A percentile compares a stretch with the other conserved stretches of the same genome.
phyloP scores from a whole-genome alignment of 179 eudicot species.

The Silene noctiflora region DNA sequence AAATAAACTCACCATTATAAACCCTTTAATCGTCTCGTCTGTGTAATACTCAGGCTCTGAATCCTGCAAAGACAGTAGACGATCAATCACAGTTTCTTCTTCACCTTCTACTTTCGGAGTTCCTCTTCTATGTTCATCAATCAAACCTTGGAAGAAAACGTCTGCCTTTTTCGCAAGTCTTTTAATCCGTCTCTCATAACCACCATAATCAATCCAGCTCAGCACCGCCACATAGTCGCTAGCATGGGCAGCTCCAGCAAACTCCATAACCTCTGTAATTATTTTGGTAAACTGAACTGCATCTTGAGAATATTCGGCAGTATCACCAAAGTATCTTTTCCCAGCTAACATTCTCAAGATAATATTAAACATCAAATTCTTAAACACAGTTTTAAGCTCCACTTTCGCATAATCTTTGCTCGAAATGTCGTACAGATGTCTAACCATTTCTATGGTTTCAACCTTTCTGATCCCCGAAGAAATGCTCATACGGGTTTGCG shows the following conservation, averaged over 20 bases:
- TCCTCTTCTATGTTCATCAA: slow-evolving; percentile 32
- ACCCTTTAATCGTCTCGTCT: slow-evolving; percentile 50
- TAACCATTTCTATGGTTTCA: slow-evolving; percentile 25
- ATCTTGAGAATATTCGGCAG: slow-evolving; percentile 25
- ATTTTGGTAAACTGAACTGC: slow-evolving; percentile 30
- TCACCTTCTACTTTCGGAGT: background rate
- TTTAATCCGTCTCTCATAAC: slow-evolving; percentile 30
- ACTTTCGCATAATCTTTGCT: slow-evolving; percentile 23
- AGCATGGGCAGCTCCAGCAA: slow-evolving; percentile 36
- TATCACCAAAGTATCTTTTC: slow-evolving; percentile 33
- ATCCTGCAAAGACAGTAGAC: slow-evolving; percentile 45
- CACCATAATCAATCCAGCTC: slow-evolving; percentile 41
- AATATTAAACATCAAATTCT: slow-evolving; percentile 40
- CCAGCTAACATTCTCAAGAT: slow-evolving; percentile 44
- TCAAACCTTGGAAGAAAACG: slow-evolving; percentile 32
- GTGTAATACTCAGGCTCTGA: slow-evolving; percentile 55
- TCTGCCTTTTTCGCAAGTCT: slow-evolving; percentile 28
- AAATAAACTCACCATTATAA: slow-evolving; percentile 40
- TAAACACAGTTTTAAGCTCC: slow-evolving; percentile 40
- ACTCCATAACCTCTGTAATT: slow-evolving; percentile 31
- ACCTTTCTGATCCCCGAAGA: slow-evolving; percentile 24
- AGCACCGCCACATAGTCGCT: slow-evolving; percentile 42
- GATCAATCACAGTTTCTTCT: slow-evolving; percentile 43
- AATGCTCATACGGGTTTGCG: slow-evolving; percentile 20
- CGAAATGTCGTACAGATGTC: slow-evolving; percentile 10